Percentiles rank a stretch among this genome's conserved stretches.
phyloP scores from a whole-genome alignment of 2,329 filamentous ascomycete species.

The Juglanconis juglandina region DNA sequence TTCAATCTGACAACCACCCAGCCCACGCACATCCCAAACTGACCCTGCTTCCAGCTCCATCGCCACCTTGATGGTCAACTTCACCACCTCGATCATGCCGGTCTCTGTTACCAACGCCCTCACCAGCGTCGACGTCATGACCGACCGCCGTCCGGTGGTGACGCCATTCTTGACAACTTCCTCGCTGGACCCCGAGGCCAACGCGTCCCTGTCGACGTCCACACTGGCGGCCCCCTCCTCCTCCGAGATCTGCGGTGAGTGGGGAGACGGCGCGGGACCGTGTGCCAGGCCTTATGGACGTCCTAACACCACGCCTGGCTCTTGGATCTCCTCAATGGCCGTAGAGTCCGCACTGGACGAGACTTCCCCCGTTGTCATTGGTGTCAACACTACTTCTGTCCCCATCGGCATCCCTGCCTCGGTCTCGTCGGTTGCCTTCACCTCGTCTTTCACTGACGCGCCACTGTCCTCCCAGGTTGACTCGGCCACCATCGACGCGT shows the following conservation, averaged over 20 bases:
- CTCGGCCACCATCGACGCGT: background rate
- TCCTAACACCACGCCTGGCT: conserved; percentile 11
- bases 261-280: conserved; percentile 14
- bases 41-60: background rate
- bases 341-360: background rate
- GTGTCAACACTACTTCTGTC: background rate
- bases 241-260: conserved; percentile 11
- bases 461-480: background rate
- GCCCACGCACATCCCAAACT: background rate
- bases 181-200: background rate
- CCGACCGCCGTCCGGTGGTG: background rate
- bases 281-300: conserved; percentile 15
- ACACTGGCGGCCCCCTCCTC: background rate
- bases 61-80: background rate
- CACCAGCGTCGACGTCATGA: background rate
- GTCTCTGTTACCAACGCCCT: background rate
- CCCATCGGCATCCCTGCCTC: background rate
- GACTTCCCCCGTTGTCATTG: background rate
- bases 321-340: conserved; percentile 6
- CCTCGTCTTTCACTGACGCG: conserved; percentile 1
- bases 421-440: background rate
- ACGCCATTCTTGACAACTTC: background rate
- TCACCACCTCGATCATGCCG: background rate
- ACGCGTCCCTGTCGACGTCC: background rate
- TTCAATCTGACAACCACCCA: background rate